Base-by-base conservation (phyloP, 441 rosid genomes). In the Populus hybrid region DNA sequence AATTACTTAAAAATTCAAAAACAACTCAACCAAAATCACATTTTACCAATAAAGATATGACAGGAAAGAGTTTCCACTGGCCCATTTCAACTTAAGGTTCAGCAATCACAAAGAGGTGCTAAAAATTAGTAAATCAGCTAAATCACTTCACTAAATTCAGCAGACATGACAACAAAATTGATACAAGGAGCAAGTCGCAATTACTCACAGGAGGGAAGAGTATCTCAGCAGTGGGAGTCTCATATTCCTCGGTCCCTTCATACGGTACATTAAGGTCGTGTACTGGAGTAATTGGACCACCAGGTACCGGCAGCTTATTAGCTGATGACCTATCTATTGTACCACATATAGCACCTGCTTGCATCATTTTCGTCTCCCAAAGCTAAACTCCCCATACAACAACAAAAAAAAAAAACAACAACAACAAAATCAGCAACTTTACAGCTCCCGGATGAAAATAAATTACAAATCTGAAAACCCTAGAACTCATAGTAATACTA, bases 221-320 rank as follows among this genome's bases (percentile, higher is more conserved):
- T 75, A 94, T 89, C 69, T 94, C 99, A 78, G 97, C 95, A 2
- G 99, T 96, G 20, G 99, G 99, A 69, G 98, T 96, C 84, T 96
- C 98, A 9, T 88, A 96, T 85, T 96, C 99, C 84, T 96, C 99
- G 0, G 94, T 82, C 68, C 92, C 98, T 77, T 96, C 94, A 71
- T 96, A 96, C 0, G 98, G 99, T 31, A 93, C 99, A 87, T 96
- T 96, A 40, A 96, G 93, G 84, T 96, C 99, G 50, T 92, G 98
- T 14, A 92, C 95, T 0, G 97, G 93, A 53, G 97, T 89, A 74
- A 89, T 64, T 18, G 84, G 86, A 68, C 91, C 91, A 38, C 92
- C 97, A 12, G 91, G 87, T 0, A 83, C 81, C 3, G 86, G 79
- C 88, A 84, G 80, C 89, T 85, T 94, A 29, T 82, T 81, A 74